phyloP scores from a whole-genome alignment of 495 filamentous ascomycete species.

The Lasiosphaeris hirsuta region DNA sequence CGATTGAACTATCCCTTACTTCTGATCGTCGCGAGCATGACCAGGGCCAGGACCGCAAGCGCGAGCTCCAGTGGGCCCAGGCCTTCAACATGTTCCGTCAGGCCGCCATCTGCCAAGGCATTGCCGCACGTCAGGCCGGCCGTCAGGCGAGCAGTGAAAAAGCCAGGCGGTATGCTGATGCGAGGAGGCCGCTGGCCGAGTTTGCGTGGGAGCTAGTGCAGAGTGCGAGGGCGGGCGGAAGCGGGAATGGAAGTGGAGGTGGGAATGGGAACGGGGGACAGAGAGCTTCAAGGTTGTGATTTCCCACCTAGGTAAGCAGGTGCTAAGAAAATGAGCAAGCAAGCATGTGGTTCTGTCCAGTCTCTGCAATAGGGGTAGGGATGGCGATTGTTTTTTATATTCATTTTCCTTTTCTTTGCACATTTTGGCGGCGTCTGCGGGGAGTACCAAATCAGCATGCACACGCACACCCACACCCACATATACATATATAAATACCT shows the following conservation, averaged over 20 bases:
- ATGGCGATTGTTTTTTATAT: too few species aligned
- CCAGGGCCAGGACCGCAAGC: conserved; percentile 33
- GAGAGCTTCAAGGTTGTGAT: conserved; percentile 9
- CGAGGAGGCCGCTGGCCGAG: conserved; percentile 64
- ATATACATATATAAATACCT: too few species aligned
- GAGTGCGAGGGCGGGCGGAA: conserved; percentile 19
- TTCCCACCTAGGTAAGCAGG: neutral
- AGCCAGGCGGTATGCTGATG: conserved; percentile 66
- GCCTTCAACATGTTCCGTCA: conserved; percentile 59
- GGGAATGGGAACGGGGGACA: conserved; percentile 11
- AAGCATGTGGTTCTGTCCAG: too few species aligned
- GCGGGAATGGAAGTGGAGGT: neutral
- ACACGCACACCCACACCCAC: too few species aligned
- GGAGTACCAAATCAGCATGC: too few species aligned
- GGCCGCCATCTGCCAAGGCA: conserved; percentile 88
- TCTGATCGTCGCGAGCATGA: neutral
- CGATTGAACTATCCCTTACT: conserved; percentile 24
- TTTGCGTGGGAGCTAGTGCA: conserved; percentile 66
- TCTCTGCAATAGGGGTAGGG: too few species aligned
- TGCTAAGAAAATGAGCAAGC: too few species aligned
- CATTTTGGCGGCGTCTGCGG: too few species aligned
- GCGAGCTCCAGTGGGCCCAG: conserved; percentile 66
- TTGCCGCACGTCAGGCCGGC: conserved; percentile 77
- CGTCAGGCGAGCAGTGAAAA: conserved; percentile 87
- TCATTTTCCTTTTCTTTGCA: too few species aligned